Percentiles rank a stretch among this genome's conserved stretches.
These are phyloP conservation scores for Vigna angularis DNA, from an alignment of 306 rosid genomes.

Conservation along the genomic window DNA sequence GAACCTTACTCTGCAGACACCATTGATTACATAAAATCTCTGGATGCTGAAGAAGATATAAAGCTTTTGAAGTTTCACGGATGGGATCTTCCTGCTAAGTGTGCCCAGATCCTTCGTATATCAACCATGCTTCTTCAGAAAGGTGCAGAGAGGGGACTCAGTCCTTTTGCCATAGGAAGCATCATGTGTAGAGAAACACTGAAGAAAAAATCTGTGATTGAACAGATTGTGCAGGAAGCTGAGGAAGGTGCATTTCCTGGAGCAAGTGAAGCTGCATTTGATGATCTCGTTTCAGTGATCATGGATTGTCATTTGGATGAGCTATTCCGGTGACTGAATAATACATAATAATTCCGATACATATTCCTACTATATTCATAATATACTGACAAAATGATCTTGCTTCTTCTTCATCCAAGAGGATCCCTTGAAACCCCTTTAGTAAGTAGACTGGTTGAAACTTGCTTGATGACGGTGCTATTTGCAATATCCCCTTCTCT, in stretches of 20 bases:
- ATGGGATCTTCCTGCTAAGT: constrained; percentile 63
- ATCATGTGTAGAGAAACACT: constrained; percentile 69
- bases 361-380: constrained; percentile 6
- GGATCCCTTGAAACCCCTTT: background rate
- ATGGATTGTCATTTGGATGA: constrained; percentile 60
- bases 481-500: constrained; percentile 7
- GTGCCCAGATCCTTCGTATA: constrained; percentile 55
- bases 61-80: constrained; percentile 70
- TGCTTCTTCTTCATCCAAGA: background rate
- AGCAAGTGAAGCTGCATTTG: constrained; percentile 59
- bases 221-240: constrained; percentile 63
- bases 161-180: constrained; percentile 70
- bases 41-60: constrained; percentile 66
- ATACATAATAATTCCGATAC: constrained; percentile 13
- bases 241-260: constrained; percentile 58
- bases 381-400: constrained; percentile 30
- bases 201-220: constrained; percentile 61
- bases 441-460: constrained; percentile 31
- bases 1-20: constrained; percentile 63
- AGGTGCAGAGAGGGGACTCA: constrained; percentile 68
- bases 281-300: constrained; percentile 56
- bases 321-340: constrained; percentile 40
- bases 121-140: constrained; percentile 78
- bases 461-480: background rate
- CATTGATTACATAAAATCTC: constrained; percentile 62